Evolutionary conservation across 176 grass and related monocot genomes (phyloP).

Genomic region (Rhynchospora pubera): DNA sequence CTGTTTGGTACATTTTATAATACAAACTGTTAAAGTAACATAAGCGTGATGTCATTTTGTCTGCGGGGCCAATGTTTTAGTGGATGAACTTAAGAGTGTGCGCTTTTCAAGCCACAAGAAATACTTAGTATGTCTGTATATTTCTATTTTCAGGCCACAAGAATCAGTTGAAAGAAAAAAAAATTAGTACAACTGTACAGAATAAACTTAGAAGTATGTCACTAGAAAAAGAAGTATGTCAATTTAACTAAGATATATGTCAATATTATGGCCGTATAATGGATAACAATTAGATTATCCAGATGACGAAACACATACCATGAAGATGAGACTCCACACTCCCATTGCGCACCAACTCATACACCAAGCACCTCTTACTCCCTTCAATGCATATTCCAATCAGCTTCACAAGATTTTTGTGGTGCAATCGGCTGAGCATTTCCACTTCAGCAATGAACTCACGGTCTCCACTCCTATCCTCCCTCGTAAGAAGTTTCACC

Average conservation of each 20-base stretch:
- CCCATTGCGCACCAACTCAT: conserved; percentile 85
- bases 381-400: conserved; percentile 92
- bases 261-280: neutral
- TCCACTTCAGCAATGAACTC: conserved; percentile 95
- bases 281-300: neutral
- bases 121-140: neutral
- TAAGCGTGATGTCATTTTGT: neutral
- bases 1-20: conserved; percentile 22
- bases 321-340: conserved; percentile 98
- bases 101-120: neutral
- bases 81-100: neutral
- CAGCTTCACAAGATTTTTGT: conserved; percentile 91
- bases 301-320: conserved; percentile 41
- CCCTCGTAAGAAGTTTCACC: conserved; percentile 88
- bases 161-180: neutral
- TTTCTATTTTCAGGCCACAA: neutral
- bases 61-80: neutral
- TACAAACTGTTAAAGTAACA: neutral
- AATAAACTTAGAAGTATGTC: neutral
- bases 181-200: no score
- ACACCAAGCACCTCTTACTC: conserved; percentile 77
- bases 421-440: conserved; percentile 88
- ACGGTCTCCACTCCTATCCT: conserved; percentile 61
- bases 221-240: neutral
- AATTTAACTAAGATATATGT: neutral